A percentile compares a stretch with the other conserved stretches of the same genome.
These are phyloP conservation scores for Penicillium sp. DNA, from an alignment of 2,329 filamentous ascomycete species.

Conservation along the genomic window DNA sequence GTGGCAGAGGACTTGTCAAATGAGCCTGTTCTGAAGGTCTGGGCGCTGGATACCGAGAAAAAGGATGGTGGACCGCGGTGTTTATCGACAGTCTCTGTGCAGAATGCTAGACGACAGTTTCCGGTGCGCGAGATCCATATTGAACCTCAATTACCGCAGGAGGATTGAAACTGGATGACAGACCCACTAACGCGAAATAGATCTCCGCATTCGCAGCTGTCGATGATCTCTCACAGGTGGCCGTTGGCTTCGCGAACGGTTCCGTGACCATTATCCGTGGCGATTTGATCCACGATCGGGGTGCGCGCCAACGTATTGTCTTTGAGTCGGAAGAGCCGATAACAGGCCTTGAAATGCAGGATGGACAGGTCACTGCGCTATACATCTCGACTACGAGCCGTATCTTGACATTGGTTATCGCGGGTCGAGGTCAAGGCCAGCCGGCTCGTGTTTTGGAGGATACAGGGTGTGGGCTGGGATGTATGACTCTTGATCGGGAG, in stretches of 20 bases:
- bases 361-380: constrained; percentile 67
- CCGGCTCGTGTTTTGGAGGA: constrained; percentile 88
- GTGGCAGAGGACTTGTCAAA: constrained; percentile 77
- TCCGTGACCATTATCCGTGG: constrained; percentile 90
- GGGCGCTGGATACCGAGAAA: constrained; percentile 93
- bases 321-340: constrained; percentile 97
- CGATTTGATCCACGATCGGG: constrained; percentile 91
- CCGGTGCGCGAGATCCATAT: constrained; percentile 58
- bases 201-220: constrained; percentile 84
- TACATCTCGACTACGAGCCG: constrained; percentile 90
- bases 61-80: constrained; percentile 89
- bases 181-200: constrained; percentile 17
- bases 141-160: not conserved
- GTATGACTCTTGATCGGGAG: constrained; percentile 81
- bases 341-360: constrained; percentile 79
- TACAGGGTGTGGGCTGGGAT: constrained; percentile 84
- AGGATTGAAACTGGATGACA: too few relatives aligned
- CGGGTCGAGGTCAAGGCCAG: constrained; percentile 84
- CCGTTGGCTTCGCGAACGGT: constrained; percentile 93
- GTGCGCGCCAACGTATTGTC: constrained; percentile 88
- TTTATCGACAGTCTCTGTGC: constrained; percentile 78
- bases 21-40: constrained; percentile 92
- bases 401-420: constrained; percentile 82
- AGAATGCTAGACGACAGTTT: constrained; percentile 89
- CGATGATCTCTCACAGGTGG: constrained; percentile 86